Conservation (phyloP, 78 protist genomes). For the Dictyostelium intermedium region DNA sequence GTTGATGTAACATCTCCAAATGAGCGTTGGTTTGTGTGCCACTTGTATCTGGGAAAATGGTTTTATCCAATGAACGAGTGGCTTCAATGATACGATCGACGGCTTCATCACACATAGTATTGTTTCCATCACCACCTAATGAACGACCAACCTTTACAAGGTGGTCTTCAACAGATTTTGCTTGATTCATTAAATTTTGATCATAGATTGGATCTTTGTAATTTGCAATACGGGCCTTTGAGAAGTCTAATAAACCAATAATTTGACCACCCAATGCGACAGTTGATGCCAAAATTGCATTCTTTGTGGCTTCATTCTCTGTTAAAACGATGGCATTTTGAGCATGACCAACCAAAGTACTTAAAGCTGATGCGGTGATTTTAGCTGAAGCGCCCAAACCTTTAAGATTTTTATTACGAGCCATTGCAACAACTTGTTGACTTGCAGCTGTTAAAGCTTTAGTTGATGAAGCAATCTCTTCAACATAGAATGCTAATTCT, state of each 20-base stretch:
- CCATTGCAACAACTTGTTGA: constrained; percentile 64
- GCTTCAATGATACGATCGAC: constrained; percentile 63
- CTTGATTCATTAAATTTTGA: constrained; percentile 13
- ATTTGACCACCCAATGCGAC: constrained; percentile 8
- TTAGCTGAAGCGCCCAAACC: constrained; percentile 76
- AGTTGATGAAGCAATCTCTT: constrained; percentile 27
- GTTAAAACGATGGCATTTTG: constrained; percentile 7
- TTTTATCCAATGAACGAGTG: constrained; percentile 46
- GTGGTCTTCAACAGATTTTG: constrained; percentile 44
- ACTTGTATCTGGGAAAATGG: constrained; percentile 58
- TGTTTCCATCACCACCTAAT: constrained; percentile 17
- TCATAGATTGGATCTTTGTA: constrained; percentile 77
- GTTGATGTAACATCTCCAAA: constrained; percentile 56
- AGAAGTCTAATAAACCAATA: constrained; percentile 52
- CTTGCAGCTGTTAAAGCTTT: constrained; percentile 77
- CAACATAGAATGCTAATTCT: background rate
- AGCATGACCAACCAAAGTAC: constrained; percentile 8
- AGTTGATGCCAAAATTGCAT: constrained; percentile 17
- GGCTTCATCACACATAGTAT: constrained; percentile 56
- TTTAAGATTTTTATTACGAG: constrained; percentile 53
- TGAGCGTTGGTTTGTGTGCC: constrained; percentile 13
- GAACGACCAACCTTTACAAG: constrained; percentile 29
- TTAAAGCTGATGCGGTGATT: constrained; percentile 22
- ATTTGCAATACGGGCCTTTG: constrained; percentile 77
- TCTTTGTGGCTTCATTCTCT: constrained; percentile 23